A percentile compares a stretch with the other conserved stretches of the same genome.
Evolutionary conservation across 176 grass and related monocot species (phyloP).

Genomic region (Triticum aestivum): DNA sequence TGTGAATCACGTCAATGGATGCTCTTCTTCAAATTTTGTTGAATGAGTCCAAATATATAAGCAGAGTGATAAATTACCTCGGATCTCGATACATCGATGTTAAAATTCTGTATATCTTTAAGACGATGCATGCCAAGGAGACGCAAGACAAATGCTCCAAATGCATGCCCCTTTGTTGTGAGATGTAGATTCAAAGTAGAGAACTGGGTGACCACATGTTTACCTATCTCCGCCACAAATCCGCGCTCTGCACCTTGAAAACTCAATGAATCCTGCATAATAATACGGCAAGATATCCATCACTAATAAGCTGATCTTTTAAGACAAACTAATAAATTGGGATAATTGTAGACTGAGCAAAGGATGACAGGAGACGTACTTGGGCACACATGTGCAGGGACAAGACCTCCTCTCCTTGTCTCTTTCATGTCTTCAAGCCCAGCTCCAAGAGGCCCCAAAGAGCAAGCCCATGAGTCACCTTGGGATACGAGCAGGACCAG

Average conservation of each 20-base stretch:
- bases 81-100: not conserved
- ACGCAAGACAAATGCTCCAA: not conserved
- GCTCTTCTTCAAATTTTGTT: not conserved
- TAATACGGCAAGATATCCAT: not conserved
- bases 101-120: not conserved
- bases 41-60: too few relatives aligned
- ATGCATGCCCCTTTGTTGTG: not conserved
- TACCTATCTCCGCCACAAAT: not conserved
- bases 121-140: not conserved
- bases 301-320: not conserved
- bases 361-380: not conserved
- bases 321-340: too few relatives aligned
- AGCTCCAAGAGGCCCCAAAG: not conserved
- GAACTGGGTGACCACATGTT: not conserved
- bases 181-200: not conserved
- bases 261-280: not conserved
- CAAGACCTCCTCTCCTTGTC: not conserved
- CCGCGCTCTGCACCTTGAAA: not conserved
- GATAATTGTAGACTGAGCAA: not conserved
- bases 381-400: not conserved
- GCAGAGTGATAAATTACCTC: too few relatives aligned
- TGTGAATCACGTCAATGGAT: not conserved
- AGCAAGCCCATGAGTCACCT: not conserved
- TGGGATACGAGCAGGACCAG: not conserved
- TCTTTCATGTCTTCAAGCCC: not conserved